phyloP scores from a whole-genome alignment of 202 grass and related monocot genomes.

The Schoenoplectus triqueter region DNA sequence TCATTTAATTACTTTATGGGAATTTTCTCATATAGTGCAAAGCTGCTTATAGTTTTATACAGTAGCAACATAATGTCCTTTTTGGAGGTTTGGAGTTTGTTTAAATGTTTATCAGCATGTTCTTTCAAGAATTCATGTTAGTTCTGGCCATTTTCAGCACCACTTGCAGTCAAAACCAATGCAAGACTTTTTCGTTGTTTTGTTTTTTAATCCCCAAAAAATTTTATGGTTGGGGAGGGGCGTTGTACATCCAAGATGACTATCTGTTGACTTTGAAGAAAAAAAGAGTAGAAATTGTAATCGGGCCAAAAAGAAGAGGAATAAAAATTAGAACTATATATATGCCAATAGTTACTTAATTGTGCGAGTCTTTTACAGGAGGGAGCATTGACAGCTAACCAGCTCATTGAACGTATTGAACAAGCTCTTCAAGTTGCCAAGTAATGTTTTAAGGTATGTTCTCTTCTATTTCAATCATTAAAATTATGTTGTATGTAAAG shows the following conservation, averaged over 20 bases:
- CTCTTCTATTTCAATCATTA: background rate
- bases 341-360: background rate
- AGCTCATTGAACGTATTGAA: constrained; percentile 83
- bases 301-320: background rate
- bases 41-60: background rate
- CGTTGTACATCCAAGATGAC: background rate
- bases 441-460: constrained; percentile 19
- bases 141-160: background rate
- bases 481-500: background rate
- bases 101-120: background rate
- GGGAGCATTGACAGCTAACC: constrained; percentile 78
- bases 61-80: background rate
- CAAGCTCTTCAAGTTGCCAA: constrained; percentile 51
- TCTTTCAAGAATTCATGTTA: background rate
- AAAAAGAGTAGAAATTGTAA: background rate
- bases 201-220: background rate
- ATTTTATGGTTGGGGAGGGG: background rate
- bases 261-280: background rate
- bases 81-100: constrained; percentile 9
- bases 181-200: background rate
- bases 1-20: background rate
- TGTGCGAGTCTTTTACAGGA: constrained; percentile 53
- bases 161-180: background rate
- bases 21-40: background rate
- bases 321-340: no score